Evolutionary conservation across 192 early-diverging fungal species (phyloP), one percentile per base, ranked within the genome.

Genomic region (Coemansia sp.): DNA sequence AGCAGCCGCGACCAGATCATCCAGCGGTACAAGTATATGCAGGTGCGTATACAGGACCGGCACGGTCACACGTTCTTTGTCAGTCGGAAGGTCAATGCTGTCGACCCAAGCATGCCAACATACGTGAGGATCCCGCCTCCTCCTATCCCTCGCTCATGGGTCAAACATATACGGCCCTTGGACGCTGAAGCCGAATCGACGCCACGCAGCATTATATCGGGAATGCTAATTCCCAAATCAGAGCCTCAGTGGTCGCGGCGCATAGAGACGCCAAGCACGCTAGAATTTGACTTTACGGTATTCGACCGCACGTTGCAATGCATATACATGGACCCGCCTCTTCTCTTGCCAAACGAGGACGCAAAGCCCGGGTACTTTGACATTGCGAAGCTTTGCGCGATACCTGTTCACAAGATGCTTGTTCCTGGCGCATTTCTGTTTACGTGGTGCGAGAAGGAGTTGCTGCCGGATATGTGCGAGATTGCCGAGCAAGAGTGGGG

Each of bases 391-490:
- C 73, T 84, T 2, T 22, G 49, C 16, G 31, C 76, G 59, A 51
- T 82, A 84, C 59, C 79, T 81, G 67, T 87, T 86, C 40, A 76
- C 85, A 29, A 69, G 82, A 3, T 83, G 30, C 77, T 97, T 40
- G 83, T 95, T 5, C 82, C 87, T 1, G 83, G 83, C 32, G 95
- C 93, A 8, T 98, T 96, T 73, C 71, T 98, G 22, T 96, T 98
- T 68, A 90, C 96, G 16, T 98, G 96, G 96, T 81, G 89, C 34
- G 94, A 96, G 73, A 97, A 97, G 75, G 95, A 98, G 75, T 87
- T 90, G 67, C 79, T 94, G 17, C 94, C 91, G 17, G 82, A 89
- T 28, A 89, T 97, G 61, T 86, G 94, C 25, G 79, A 72, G 34
- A 81, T 92, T 32, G 85, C 88, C 7, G 88, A 91, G 48, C 49